A percentile compares a stretch with the other conserved stretches of the same genome.
These are phyloP conservation scores for Ustilago esculenta DNA, from an alignment of 1,284 basidiomycete species.

Conservation along the genomic window DNA sequence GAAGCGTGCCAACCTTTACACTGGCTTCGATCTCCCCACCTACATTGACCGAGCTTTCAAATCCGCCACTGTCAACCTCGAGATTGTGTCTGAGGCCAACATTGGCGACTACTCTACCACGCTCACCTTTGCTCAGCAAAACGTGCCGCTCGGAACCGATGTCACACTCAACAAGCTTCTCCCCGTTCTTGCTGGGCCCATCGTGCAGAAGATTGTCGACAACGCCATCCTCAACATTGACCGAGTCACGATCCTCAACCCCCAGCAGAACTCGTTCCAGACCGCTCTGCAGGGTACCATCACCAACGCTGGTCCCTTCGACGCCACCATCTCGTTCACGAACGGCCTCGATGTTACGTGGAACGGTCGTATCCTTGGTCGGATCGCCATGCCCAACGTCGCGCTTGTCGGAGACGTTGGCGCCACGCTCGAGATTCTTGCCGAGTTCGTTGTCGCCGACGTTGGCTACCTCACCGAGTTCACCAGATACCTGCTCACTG, in stretches of 20 bases:
- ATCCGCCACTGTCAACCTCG: conserved; percentile 74
- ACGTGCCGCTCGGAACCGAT: conserved; percentile 75
- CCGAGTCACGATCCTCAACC: conserved; percentile 53
- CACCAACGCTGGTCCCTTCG: conserved; percentile 80
- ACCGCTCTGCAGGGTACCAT: conserved; percentile 76
- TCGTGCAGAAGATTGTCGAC: conserved; percentile 80
- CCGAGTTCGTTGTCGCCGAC: conserved; percentile 75
- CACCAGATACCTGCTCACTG: conserved; percentile 75
- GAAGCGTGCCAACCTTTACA: conserved; percentile 67
- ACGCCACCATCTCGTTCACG: conserved; percentile 77
- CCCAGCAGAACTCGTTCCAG: conserved; percentile 73
- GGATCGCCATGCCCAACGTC: conserved; percentile 74
- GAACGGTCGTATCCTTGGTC: conserved; percentile 74
- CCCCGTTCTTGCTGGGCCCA: conserved; percentile 78
- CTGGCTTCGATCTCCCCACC: conserved; percentile 75
- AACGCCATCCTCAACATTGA: conserved; percentile 70
- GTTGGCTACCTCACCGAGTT: conserved; percentile 75
- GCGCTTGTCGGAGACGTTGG: conserved; percentile 72
- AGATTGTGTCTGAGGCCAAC: conserved; percentile 72
- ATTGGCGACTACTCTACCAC: conserved; percentile 78
- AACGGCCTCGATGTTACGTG: conserved; percentile 75
- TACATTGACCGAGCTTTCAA: conserved; percentile 77
- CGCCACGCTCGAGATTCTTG: conserved; percentile 72
- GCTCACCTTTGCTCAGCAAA: conserved; percentile 74
- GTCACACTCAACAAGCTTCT: conserved; percentile 75